Evolutionary conservation across 2,329 filamentous ascomycete genomes (phyloP), one percentile per base, ranked within the genome.

Genomic region (Fusarium caatingaense): DNA sequence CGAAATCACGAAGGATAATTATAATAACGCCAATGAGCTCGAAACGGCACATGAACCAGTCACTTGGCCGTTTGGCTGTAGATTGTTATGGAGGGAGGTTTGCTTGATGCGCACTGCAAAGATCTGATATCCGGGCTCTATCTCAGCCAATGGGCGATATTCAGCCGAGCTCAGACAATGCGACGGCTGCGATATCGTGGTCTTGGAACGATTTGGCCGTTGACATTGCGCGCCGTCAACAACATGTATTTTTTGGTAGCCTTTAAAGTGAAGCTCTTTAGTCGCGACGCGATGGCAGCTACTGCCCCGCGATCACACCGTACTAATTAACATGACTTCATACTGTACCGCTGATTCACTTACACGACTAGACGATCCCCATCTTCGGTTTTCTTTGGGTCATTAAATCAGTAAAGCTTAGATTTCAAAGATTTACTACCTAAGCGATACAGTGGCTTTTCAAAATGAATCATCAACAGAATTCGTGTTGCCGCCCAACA

Each of bases 1-100:
- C 69, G 56, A 86, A 79, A 66, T 83, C 79, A 71, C 83, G 83
- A 28, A 83, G 70, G 41, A 83, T 78, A 68, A 87, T 80, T 60
- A 87, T 82, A 41, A 86, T 79, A 45, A 81, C 80, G 28, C 85
- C 85, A 28, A 87, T 71, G 21, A 85, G 81, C 78, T 87, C 85
- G 75, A 84, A 85, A 20, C 85, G 85, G 79, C 85, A 87, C 85
- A 87, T 87, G 72, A 68, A 69, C 60, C 55, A 55, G 56, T 28
- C 25, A 51, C 34, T 44, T 28, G 55, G 23, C 12, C 21, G 56
- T 46, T 20, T 61, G 40, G 27, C 8, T 20, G 30, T 18, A 51
- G 30, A 40, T 27, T 34, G 32, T 21, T 53, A 21, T 53, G 23
- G 25, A 21, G 8, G 23, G 18, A 28, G 46, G 50, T 37, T 46